A percentile compares a stretch with the other conserved stretches of the same genome.
Evolutionary conservation across 2,329 filamentous ascomycete genomes (phyloP).

Genomic region (Rhexocercosporidium sp.): DNA sequence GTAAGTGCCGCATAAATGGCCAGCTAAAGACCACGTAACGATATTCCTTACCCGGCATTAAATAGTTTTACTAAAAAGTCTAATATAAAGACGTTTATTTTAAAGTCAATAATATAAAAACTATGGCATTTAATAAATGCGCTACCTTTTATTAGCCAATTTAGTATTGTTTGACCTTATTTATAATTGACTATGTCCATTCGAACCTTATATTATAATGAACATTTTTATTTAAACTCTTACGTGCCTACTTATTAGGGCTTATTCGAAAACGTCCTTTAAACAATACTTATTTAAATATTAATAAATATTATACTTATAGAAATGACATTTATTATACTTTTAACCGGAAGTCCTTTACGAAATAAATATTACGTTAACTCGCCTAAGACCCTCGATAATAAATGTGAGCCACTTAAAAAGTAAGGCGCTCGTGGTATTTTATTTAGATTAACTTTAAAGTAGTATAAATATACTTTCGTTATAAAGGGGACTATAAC

Average conservation of each 20-base stretch:
- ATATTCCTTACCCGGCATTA: not conserved
- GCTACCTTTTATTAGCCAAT: no score
- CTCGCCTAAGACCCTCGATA: constrained; percentile 25
- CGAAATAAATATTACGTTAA: constrained; percentile 24
- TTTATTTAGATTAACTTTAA: constrained; percentile 49
- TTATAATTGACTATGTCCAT: no score
- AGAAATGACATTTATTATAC: constrained; percentile 11
- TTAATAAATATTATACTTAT: constrained; percentile 24
- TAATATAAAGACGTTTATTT: not conserved
- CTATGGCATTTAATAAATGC: no score
- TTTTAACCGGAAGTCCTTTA: constrained; percentile 26
- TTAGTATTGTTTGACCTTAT: no score
- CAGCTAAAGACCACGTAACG: not conserved
- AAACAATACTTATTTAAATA: constrained; percentile 28
- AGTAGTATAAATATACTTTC: constrained; percentile 50
- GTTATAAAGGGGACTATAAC: constrained; percentile 48
- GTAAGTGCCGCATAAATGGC: constrained; percentile 1
- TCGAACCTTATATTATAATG: no score
- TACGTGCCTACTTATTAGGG: constrained; percentile 31
- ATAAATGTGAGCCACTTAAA: constrained; percentile 30
- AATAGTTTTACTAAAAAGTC: not conserved
- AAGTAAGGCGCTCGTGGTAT: constrained; percentile 45
- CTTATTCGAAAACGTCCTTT: constrained; percentile 26
- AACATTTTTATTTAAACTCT: no score
- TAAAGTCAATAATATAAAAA: not conserved